Evolutionary conservation across 23 red algal genomes (phyloP).

Genomic region (Gracilariopsis chorda): DNA sequence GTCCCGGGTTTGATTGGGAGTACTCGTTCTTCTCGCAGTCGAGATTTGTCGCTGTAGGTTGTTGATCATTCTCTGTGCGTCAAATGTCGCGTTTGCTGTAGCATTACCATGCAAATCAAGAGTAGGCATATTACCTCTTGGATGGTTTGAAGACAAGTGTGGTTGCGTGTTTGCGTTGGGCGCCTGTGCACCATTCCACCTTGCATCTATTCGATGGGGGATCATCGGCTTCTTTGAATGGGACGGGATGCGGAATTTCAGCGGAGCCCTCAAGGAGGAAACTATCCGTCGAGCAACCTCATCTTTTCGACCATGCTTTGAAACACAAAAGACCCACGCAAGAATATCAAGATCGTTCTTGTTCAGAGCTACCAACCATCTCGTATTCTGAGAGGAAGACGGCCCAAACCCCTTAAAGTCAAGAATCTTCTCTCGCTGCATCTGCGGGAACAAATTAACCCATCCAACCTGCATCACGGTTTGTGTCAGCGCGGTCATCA

Average conservation of each 20-base stretch:
- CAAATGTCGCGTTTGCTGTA: neutral
- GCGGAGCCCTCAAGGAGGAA: neutral
- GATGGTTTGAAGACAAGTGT: neutral
- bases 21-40: neutral
- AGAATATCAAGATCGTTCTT: conserved; percentile 47
- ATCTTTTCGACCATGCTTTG: conserved; percentile 43
- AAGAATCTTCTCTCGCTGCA: conserved; percentile 33
- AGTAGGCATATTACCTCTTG: neutral
- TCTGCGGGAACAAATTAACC: neutral
- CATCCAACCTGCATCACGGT: neutral
- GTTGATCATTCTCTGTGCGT: neutral
- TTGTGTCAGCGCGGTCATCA: conserved; percentile 17
- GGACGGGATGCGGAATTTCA: neutral
- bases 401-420: conserved; percentile 37
- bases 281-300: conserved; percentile 29
- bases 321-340: conserved; percentile 39
- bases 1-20: neutral
- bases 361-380: neutral
- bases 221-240: neutral
- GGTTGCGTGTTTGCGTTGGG: neutral
- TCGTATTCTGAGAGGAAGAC: neutral
- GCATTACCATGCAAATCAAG: neutral
- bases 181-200: neutral
- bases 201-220: neutral
- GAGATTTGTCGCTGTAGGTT: neutral